A percentile compares a stretch with the other conserved stretches of the same genome.
Evolutionary conservation across 257 asterid species (phyloP).

Genomic region (Salvia rosmarinus): DNA sequence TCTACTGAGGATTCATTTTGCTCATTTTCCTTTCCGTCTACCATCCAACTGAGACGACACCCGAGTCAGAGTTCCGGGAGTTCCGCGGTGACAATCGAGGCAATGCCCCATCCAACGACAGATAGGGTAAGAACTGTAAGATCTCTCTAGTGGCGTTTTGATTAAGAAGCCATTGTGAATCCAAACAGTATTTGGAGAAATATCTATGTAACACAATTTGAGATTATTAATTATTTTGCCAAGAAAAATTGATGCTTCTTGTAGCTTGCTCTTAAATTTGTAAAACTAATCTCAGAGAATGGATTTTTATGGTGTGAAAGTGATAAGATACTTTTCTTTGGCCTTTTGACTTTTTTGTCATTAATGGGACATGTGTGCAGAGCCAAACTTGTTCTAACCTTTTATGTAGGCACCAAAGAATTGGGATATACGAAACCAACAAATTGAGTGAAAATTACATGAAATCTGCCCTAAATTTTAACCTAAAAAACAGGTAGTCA

Average conservation of each 20-base stretch:
- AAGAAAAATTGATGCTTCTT: neutral
- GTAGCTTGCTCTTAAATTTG: neutral
- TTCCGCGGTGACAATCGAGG: conserved; percentile 30
- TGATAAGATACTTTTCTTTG: neutral
- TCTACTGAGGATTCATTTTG: conserved; percentile 52
- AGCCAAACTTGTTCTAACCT: conserved; percentile 2
- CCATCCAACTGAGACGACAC: conserved; percentile 53
- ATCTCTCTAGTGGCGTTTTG: neutral
- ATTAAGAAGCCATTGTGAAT: neutral
- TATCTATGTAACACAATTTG: neutral
- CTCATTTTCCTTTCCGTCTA: conserved; percentile 66
- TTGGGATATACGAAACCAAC: conserved; percentile 13
- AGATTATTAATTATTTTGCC: neutral
- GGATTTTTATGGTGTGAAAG: conserved; percentile 19
- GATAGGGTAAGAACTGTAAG: neutral
- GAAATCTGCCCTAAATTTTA: neutral
- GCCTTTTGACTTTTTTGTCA: conserved; percentile 13
- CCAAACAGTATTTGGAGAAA: neutral
- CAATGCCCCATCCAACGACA: neutral
- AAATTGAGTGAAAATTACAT: conserved; percentile 11
- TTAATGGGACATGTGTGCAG: neutral
- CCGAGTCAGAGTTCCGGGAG: conserved; percentile 40
- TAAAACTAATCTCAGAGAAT: neutral
- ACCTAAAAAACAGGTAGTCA: neutral
- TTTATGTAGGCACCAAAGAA: conserved; percentile 12